These are phyloP conservation scores for Mortierella sp. DNA, from an alignment of 371 early-diverging fungal genomes.

Conservation along the genomic window DNA sequence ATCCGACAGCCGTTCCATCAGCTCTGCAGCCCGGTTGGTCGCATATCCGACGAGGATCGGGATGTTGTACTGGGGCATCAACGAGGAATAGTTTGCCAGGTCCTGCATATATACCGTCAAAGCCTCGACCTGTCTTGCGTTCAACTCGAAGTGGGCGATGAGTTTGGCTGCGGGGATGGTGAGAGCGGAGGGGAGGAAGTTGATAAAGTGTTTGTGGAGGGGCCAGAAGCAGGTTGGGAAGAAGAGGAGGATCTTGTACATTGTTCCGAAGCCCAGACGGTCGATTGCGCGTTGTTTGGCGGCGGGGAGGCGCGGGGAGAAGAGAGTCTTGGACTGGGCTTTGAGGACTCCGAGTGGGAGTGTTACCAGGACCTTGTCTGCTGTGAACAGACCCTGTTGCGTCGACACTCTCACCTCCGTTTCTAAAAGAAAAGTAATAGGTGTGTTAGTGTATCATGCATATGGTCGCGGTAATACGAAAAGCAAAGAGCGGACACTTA, in stretches of 20 bases:
- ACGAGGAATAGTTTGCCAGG: conserved; percentile 46
- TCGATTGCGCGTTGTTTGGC: conserved; percentile 45
- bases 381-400: conserved; percentile 27
- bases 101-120: conserved; percentile 38
- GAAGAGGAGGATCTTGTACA: conserved; percentile 47
- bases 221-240: conserved; percentile 53
- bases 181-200: conserved; percentile 31
- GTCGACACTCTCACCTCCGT: conserved; percentile 34
- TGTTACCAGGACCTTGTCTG: conserved; percentile 46
- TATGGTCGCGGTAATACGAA: too few species aligned
- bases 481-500: not conserved
- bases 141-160: conserved; percentile 13
- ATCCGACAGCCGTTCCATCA: conserved; percentile 41
- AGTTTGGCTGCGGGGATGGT: conserved; percentile 6
- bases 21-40: conserved; percentile 49
- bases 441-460: not conserved
- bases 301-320: conserved; percentile 37
- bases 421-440: conserved; percentile 8
- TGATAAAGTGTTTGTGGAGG: conserved; percentile 43
- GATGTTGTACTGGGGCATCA: conserved; percentile 35
- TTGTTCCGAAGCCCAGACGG: conserved; percentile 47
- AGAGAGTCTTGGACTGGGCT: conserved; percentile 16
- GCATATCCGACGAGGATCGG: conserved; percentile 51
- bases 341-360: conserved; percentile 56
- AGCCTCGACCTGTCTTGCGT: conserved; percentile 23